Conservation (phyloP, 352 stramenopile species). For the Globisporangium lucens region DNA sequence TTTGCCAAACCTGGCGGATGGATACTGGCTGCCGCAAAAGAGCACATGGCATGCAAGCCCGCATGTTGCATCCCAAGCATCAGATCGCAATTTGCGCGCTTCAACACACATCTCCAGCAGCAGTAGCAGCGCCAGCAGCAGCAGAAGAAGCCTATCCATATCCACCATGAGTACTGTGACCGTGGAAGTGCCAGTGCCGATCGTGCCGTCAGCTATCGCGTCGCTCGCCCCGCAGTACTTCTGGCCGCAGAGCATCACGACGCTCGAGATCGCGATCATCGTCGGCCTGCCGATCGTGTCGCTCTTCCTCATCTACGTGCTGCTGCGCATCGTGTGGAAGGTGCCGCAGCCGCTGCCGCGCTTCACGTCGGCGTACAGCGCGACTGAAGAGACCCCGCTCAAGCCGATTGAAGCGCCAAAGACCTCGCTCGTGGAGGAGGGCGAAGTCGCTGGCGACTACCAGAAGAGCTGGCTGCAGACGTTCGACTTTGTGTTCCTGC, state of each 20-base stretch:
- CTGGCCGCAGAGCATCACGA: conserved; percentile 29
- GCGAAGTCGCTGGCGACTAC: conserved; percentile 56
- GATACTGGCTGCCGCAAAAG: not conserved
- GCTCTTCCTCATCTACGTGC: conserved; percentile 52
- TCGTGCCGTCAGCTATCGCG: conserved; percentile 3
- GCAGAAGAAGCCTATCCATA: not conserved
- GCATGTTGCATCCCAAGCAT: not conserved
- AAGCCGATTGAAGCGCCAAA: conserved; percentile 34
- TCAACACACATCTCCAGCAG: conserved; percentile 10
- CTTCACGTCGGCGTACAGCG: conserved; percentile 36
- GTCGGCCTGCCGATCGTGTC: conserved; percentile 40
- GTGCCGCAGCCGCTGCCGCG: conserved; percentile 36
- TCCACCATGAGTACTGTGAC: conserved; percentile 14
- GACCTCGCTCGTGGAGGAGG: conserved; percentile 50
- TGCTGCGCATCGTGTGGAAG: conserved; percentile 66
- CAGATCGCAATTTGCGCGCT: conserved; percentile 22
- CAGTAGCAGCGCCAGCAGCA: not conserved
- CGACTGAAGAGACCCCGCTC: conserved; percentile 29
- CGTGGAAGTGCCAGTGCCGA: conserved; percentile 14
- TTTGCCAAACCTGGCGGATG: no score
- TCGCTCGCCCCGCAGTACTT: conserved; percentile 9
- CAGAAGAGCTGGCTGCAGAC: conserved; percentile 49
- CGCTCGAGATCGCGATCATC: conserved; percentile 22
- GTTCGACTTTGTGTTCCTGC: conserved; percentile 59
- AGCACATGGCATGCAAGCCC: not conserved